These are phyloP conservation scores for Epicoccum nigrum DNA, from an alignment of 2,329 filamentous ascomycete genomes.

Conservation along the genomic window DNA sequence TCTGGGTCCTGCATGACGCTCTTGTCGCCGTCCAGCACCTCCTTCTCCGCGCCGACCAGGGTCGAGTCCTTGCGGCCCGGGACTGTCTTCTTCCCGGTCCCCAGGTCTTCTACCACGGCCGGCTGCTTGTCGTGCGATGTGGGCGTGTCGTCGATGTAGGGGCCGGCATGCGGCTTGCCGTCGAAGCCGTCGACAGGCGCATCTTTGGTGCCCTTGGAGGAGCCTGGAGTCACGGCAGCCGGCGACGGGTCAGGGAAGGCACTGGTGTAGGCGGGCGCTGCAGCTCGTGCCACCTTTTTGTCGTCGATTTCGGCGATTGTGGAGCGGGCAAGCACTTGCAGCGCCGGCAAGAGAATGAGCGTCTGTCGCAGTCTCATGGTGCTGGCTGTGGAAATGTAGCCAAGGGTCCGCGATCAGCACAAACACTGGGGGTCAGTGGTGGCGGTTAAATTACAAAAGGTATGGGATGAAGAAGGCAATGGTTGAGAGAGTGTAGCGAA, in stretches of 20 bases:
- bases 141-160: constrained; percentile 66
- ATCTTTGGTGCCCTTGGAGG: constrained; percentile 68
- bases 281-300: constrained; percentile 39
- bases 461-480: neutral
- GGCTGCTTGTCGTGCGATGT: constrained; percentile 40
- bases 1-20: constrained; percentile 94
- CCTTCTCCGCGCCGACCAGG: constrained; percentile 41
- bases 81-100: constrained; percentile 39
- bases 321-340: constrained; percentile 62
- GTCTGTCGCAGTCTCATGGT: constrained; percentile 65
- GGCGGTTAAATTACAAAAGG: neutral
- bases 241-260: constrained; percentile 29
- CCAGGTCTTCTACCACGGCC: constrained; percentile 47
- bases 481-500: constrained; percentile 1
- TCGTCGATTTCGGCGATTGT: constrained; percentile 45
- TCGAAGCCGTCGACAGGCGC: constrained; percentile 91
- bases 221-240: constrained; percentile 28
- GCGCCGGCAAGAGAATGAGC: constrained; percentile 63
- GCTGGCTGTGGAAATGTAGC: constrained; percentile 22
- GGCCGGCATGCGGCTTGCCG: constrained; percentile 90
- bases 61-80: constrained; percentile 34
- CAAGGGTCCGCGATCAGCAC: constrained; percentile 15
- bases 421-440: constrained; percentile 1
- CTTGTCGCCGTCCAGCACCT: constrained; percentile 62
- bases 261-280: constrained; percentile 32